Base-by-base conservation (phyloP, 2,329 filamentous ascomycete genomes). In the Xylariaceae sp. region DNA sequence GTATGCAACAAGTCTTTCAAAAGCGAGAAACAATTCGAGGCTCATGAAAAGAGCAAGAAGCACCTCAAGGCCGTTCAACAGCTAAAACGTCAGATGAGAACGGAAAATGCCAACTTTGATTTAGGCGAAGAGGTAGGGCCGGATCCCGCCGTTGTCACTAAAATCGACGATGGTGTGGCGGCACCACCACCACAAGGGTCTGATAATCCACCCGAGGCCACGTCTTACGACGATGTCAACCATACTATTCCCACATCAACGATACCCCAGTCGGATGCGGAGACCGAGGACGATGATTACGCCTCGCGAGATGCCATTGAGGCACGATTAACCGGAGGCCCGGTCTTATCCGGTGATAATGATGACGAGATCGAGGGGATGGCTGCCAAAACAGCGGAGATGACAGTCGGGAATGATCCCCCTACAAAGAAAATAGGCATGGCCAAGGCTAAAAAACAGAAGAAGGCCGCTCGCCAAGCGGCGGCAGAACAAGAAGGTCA, bases 41-140 rank as follows among this genome's bases (percentile, higher is more conserved):
- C 88, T 2, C 94, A 99, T 65, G 92, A 96, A 73, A 90, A 87
- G 73, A 97, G 92, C 76, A 99, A 96, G 70, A 99, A 97, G 72
- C 94, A 99, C 65, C 72, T 86, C 57, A 97, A 96, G 68, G 87
- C 90, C 2, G 80, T 96, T 6, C 86, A 92, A 61, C 82, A 91
- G 56, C 72, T 99, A 37, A 84, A 84, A 64, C 80, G 83, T 64
- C 86, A 94, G 68, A 95, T 99, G 91, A 82, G 80, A 62, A 84
- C 86, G 62, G 88, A 99, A 65, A 87, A 92, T 63, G 75, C 77
- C 44, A 77, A 84, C 46, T 69, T 90, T 8, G 71, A 80, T 40
- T 65, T 86, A 3, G 68, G 73, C 48, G 57, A 63, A 1, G 58
- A 58, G 9, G 36, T 34, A n/a, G 36, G 49, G 3, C 29, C 49